Base-by-base conservation (phyloP, 2,329 filamentous ascomycete species). In the Plenodomus lindquistii region DNA sequence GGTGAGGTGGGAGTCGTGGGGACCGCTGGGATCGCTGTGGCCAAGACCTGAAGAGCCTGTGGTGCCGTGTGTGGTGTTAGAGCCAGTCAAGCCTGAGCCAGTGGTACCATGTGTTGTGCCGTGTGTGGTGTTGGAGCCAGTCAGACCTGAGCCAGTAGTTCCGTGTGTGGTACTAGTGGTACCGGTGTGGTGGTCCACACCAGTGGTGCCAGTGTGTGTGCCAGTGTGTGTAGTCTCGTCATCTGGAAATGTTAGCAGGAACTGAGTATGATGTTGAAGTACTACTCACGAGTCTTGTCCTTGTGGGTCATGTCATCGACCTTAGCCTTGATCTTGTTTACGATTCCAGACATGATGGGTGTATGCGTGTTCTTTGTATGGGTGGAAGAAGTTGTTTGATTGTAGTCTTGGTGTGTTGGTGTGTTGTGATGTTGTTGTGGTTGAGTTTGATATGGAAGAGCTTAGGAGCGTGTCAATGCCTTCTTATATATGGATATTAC, bases 321-420 rank as follows among this genome's bases (percentile, higher is more conserved):
- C 67, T 70, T 71, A 44, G 62, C 61, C 66, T 71, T 72, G 57
- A 72, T 62, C 59, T 72, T 70, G 2, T 72, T 65, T 31, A 72
- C 63, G 37, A 57, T 40, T 48, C 65, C 63, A 36, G 65, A 40
- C 65, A 67, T 68, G 51, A 46, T 63, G 51, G 47, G 36, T 50
- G 11, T 8, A 31, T 31, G 44, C 44, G 38, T 47, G 35, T 36
- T 56, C 45, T 55, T 37, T 50, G 40, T 40, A 21, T 40, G 50
- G 27, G 15, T 40, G 36, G 44, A 41, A 13, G 48, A 45, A 44
- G 42, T 40, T 59, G 34, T 31, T 44, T 44, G 18, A 11, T 19
- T 37, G 42, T 42, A 39, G 19, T 19, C 37, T 13, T 31, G 37
- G 37, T 48, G 15, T n/a, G n/a, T 42, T 52, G 42, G 36, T 8